These are phyloP conservation scores for Boechera retrofracta DNA, from an alignment of 345 rosid species.

Conservation along the genomic window DNA sequence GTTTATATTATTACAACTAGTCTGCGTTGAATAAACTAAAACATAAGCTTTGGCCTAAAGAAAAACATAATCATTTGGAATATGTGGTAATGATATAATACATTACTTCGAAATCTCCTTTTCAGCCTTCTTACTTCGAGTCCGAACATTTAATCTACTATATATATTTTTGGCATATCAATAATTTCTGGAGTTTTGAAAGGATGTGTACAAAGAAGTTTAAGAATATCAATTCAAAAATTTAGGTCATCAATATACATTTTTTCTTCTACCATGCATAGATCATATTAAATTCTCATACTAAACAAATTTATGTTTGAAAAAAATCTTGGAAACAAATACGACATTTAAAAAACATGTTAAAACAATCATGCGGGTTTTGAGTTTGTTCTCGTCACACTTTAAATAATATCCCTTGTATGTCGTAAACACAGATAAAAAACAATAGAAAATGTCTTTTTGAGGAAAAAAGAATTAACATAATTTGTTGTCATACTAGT, in stretches of 20 bases:
- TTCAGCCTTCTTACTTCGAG: slow-evolving; percentile 2
- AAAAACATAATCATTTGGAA: slow-evolving; percentile 26
- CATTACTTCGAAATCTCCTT: slow-evolving; percentile 21
- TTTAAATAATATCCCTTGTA: not conserved
- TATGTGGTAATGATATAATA: not conserved
- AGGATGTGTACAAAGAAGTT: not conserved
- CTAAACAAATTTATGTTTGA: not conserved
- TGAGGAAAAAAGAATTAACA: slow-evolving; percentile 9
- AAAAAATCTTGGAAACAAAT: not conserved
- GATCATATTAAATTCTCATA: too few species aligned
- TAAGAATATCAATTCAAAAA: not conserved
- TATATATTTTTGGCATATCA: not conserved
- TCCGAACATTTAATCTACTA: not conserved
- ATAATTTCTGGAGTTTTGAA: not conserved
- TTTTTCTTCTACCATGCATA: not conserved
- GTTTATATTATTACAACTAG: slow-evolving; percentile 10
- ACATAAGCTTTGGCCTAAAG: slow-evolving; percentile 20
- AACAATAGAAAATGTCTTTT: not conserved
- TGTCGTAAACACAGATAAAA: not conserved
- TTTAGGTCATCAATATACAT: not conserved
- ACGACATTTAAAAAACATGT: not conserved
- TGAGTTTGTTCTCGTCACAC: not conserved
- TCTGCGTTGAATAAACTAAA: not conserved
- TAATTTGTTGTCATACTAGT: slow-evolving; percentile 16
- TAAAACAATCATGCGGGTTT: not conserved